Evolutionary conservation across 108 stramenopile species (phyloP).

Genomic region (Fragilaria radians): DNA sequence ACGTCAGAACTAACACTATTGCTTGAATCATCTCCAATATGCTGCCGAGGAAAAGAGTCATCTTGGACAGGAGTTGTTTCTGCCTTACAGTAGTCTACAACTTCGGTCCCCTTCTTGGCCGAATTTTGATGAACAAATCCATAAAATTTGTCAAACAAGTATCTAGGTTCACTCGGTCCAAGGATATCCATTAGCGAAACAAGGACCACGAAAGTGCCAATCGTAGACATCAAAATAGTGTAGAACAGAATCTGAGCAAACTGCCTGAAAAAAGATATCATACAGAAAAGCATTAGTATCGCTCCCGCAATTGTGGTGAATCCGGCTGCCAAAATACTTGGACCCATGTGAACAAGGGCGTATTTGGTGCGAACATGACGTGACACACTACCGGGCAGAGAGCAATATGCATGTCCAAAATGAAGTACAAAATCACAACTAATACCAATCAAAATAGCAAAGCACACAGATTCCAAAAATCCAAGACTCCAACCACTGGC

Average conservation of each 20-base stretch:
- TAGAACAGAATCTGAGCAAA: slow-evolving; percentile 46
- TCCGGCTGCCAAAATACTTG: slow-evolving; percentile 41
- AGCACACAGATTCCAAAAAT: slow-evolving; percentile 41
- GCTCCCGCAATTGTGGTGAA: slow-evolving; percentile 42
- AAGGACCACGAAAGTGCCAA: slow-evolving; percentile 45
- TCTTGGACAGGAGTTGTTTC: too few relatives aligned
- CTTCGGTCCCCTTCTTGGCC: too few relatives aligned
- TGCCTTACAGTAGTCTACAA: too few relatives aligned
- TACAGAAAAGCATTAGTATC: slow-evolving; percentile 36
- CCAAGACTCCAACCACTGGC: slow-evolving; percentile 45
- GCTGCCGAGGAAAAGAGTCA: too few relatives aligned
- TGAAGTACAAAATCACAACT: slow-evolving; percentile 50
- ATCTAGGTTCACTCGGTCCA: slow-evolving; percentile 36
- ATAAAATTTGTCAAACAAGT: slow-evolving; percentile 15
- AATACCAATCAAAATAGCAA: slow-evolving; percentile 54
- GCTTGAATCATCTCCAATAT: too few relatives aligned
- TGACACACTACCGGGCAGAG: slow-evolving; percentile 20
- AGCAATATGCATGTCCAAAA: slow-evolving; percentile 40
- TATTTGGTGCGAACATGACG: slow-evolving; percentile 27
- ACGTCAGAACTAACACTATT: too few relatives aligned
- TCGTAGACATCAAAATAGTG: slow-evolving; percentile 38
- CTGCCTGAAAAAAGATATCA: slow-evolving; percentile 32
- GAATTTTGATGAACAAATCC: too few relatives aligned
- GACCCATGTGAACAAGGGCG: slow-evolving; percentile 46
- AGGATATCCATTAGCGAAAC: slow-evolving; percentile 27